Evolutionary conservation across 495 filamentous ascomycete species (phyloP), one percentile per base, ranked within the genome.

Genomic region (Polyplosphaeria fusca): DNA sequence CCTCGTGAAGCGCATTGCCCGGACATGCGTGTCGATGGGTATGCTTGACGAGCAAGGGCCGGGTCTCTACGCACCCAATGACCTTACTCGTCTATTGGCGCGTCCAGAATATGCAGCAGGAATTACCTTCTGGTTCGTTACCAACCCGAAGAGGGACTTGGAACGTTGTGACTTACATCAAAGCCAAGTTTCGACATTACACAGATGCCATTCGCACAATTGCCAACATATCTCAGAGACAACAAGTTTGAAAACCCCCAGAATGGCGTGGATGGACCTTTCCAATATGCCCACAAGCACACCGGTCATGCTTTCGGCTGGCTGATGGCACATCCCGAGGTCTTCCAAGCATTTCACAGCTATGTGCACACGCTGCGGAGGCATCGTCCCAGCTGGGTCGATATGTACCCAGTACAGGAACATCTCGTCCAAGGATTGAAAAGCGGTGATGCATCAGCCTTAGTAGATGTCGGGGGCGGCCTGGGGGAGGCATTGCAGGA

Each of bases 381-480:
- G 4, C 28, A 38, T 22, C 47, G 47, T 22, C 47, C 47, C 4
- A 50, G 32, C 22, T 50, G 47, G 47, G 18, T 27, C 1, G 47
- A 50, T 18, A 50, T 50, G 47, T 50, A 50, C 32, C 32, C 47
- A 13, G 47, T 38, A 12, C 23, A 39, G 11, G 28, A 39, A 16
- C 27, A 24, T 3, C 47, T 38, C 3, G 32, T 50, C 13, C 9
- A 39, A 9, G 47, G 32, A 39, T 12, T 39, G 32, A 50, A 23
- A 38, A 19, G 22, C 7, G 32, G 32, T 4, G 47, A 50, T 11
- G 27, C 47, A 20, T 37, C 27, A n/a, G 16, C 18, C 18, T 23
- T 50, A 12, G 47, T 50, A 18, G 47, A 50, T 39, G 19, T 50
- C 18, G 47, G 47, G n/a, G 47, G 47, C 19, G 47, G 47, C 13